Base-by-base conservation (phyloP, 2,329 filamentous ascomycete species). In the Monosporascus sp. region DNA sequence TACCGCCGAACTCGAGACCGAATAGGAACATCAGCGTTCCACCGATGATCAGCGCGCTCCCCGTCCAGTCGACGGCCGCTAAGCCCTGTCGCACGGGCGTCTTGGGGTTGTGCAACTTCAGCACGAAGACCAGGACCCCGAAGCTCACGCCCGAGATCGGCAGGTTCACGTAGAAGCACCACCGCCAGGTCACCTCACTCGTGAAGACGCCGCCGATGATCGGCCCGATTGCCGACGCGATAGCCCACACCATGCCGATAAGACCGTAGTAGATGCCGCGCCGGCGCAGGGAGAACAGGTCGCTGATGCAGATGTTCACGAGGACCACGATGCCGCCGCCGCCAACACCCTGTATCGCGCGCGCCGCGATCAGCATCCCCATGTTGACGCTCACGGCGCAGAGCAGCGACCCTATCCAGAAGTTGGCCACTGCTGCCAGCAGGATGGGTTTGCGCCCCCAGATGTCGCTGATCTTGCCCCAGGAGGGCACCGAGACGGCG, bases 21-120 rank as follows among this genome's bases (percentile, higher is more conserved):
- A 96, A 83, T 4, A 96, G 82, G 59, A 96, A 78, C 89, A 96
- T 93, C 20, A 95, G 76, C 0, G 89, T 92, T 20, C 87, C 90
- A 43, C 87, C 88, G 24, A 92, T 80, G 66, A 95, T 83, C 31
- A 80, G 70, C 5, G 79, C 16, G 53, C 75, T 80, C 37, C 80
- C 80, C 0, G 74, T 57, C 81, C 81, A 85, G 68, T 85, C 82
- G 46, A 85, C 76, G 19, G 86, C 85, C 34, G 80, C 77, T 5
- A 90, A 71, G 0, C 87, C 87, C 49, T 84, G 69, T 50, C 75
- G 70, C 11, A 88, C 66, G 0, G 84, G 79, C 0, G 87, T 90
- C 52, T 78, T 77, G 1, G 87, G 86, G 36, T 85, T 87, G 66
- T 89, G 83, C 22, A 90, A 70, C 64, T 87, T 83, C 24, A 91